phyloP scores from a whole-genome alignment of 2,329 filamentous ascomycete genomes.

The Aspergillus tubingensis region DNA sequence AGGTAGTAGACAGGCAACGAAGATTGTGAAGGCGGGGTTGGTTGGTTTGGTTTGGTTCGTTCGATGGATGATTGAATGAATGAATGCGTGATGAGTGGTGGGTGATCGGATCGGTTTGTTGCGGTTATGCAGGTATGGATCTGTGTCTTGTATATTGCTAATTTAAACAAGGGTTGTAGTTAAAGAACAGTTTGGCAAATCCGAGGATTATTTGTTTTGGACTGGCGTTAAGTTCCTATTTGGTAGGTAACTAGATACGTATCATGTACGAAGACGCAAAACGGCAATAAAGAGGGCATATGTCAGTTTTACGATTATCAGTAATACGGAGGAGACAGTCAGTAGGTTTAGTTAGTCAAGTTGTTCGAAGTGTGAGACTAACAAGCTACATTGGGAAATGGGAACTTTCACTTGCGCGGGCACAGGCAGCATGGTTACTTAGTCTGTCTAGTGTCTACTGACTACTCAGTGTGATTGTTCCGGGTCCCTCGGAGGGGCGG shows the following conservation, averaged over 20 bases:
- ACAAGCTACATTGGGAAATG: no score
- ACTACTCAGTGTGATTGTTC: background rate
- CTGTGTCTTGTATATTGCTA: background rate
- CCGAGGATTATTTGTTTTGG: background rate
- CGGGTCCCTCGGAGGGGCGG: background rate
- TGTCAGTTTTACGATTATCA: background rate
- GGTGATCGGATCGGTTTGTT: background rate
- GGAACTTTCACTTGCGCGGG: background rate
- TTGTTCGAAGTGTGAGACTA: background rate
- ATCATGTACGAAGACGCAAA: background rate
- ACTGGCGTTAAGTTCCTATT: no score
- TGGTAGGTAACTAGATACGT: background rate
- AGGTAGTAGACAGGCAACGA: background rate
- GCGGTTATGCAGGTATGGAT: background rate
- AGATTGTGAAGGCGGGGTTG: background rate
- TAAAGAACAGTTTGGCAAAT: background rate
- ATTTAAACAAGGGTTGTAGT: background rate
- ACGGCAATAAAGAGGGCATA: background rate
- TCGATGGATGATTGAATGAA: no score
- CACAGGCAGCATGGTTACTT: background rate
- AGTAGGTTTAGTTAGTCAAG: background rate
- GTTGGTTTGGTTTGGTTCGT: background rate
- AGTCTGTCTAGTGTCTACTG: no score
- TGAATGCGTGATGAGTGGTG: background rate
- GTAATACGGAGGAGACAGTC: background rate